Evolutionary conservation across 495 filamentous ascomycete species (phyloP), one percentile per base, ranked within the genome.

Genomic region (Penicillium ochrochloron): DNA sequence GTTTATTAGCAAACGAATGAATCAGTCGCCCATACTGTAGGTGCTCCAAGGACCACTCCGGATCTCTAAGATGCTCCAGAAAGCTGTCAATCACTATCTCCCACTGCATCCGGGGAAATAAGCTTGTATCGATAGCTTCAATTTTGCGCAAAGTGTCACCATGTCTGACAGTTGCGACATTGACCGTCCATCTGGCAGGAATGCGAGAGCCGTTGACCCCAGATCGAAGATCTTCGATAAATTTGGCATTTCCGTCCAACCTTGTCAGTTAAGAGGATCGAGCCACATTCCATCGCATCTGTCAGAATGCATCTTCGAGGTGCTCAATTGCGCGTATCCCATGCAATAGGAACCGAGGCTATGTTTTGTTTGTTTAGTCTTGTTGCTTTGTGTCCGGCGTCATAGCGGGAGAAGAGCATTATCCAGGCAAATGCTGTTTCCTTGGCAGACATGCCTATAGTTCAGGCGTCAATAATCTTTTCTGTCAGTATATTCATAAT

Each of bases 71-170:
- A 23, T 51, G 25, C 11, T 29, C 25, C 23, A 29, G 48, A 29
- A 25, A 3, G 2, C 11, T 51, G 25, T 5, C 25, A 27, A 17
- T 7, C 21, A 17, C 14, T 12, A n/a, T n/a, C 25, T 52, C 23
- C 15, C 21, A 56, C 63, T 62, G 63, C 63, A 57, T 62, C 31
- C 63, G 42, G 63, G 42, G 19, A 25, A 3, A 50, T n/a, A 29
- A n/a, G 27, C 11, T 31, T 61, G 29, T 23, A 61, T 60, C n/a
- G 14, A 48, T n/a, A 3, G 29, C 17, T 25, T 52, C 15, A 29
- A 3, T 29, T 51, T 25, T 51, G 12, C 10, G 19, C 9, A 44
- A 15, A 44, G 41, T 5, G 17, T 1, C 19, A 27, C 34, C 23
- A 2, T 5, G 39, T 42, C 14, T 44, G 46, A 37, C 27, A 14